Percentiles rank a stretch among this genome's conserved stretches.
phyloP scores from a whole-genome alignment of 805 yeast species.

The Vanderwaltozyma verrucispora region DNA sequence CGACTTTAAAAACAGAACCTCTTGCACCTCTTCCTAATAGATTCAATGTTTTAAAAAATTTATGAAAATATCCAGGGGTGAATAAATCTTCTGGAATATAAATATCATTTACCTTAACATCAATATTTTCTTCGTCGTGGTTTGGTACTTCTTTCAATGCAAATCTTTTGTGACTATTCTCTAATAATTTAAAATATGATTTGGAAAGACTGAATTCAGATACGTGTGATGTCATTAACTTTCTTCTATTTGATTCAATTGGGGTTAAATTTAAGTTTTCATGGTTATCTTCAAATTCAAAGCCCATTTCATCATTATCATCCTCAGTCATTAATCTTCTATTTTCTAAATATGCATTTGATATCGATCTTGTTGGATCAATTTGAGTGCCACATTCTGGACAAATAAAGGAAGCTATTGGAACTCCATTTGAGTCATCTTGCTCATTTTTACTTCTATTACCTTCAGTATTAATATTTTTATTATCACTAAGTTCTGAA shows the following conservation, averaged over 20 bases:
- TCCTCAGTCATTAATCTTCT: no score
- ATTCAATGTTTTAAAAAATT: constrained; percentile 54
- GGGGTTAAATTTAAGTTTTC: no score
- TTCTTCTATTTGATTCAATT: neutral
- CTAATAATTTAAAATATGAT: constrained; percentile 15
- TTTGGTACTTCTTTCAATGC: neutral
- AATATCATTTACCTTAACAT: constrained; percentile 1
- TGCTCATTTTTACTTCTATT: no score
- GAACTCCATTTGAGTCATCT: constrained; percentile 2
- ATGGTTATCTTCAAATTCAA: no score
- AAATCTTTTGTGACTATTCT: constrained; percentile 9
- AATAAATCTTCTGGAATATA: constrained; percentile 47
- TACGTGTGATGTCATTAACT: neutral
- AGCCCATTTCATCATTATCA: no score
- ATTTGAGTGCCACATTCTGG: constrained; percentile 26
- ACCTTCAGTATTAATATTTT: no score
- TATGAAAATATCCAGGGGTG: constrained; percentile 71
- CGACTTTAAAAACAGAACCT: constrained; percentile 77
- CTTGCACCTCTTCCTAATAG: constrained; percentile 74
- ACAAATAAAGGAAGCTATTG: constrained; percentile 20
- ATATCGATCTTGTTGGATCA: constrained; percentile 3
- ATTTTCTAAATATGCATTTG: no score
- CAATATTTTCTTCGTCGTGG: neutral
- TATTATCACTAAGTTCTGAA: no score
- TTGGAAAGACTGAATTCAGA: constrained; percentile 10